A percentile compares a stretch with the other conserved stretches of the same genome.
phyloP scores from a whole-genome alignment of 495 filamentous ascomycete species.

The Tuber borchii region DNA sequence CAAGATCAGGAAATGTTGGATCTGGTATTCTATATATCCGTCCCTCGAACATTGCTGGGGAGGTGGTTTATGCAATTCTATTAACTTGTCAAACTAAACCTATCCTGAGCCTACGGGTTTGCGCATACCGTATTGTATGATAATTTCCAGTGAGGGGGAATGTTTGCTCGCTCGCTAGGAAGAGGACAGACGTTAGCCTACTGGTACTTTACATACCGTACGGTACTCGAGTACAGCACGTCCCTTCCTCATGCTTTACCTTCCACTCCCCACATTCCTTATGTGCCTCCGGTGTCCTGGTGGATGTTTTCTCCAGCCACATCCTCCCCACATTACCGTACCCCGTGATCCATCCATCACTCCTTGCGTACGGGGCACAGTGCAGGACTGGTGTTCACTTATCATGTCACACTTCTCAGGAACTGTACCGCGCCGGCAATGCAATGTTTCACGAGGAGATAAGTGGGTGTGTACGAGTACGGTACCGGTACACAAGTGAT shows the following conservation, averaged over 20 bases:
- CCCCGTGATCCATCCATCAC: neutral
- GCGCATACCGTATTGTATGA: neutral
- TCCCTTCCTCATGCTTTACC: neutral
- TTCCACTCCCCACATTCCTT: neutral
- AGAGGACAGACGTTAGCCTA: neutral
- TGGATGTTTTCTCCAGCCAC: neutral
- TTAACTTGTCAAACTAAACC: too few relatives aligned
- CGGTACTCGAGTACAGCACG: neutral
- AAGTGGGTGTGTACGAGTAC: neutral
- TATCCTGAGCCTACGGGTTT: too few relatives aligned
- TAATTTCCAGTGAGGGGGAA: neutral
- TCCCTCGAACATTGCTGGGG: too few relatives aligned
- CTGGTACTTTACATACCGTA: neutral
- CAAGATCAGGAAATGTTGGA: too few relatives aligned
- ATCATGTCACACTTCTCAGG: neutral
- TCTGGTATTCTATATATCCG: too few relatives aligned
- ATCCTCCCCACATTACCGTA: neutral
- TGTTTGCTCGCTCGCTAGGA: neutral
- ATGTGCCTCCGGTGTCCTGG: neutral
- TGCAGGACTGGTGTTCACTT: neutral
- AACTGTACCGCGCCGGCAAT: neutral
- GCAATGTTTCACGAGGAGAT: constrained; percentile 1
- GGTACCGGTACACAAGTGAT: neutral
- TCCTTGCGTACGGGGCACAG: neutral
- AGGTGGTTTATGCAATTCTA: too few relatives aligned